Evolutionary conservation across 2,329 filamentous ascomycete species (phyloP).

Genomic region (Orbilia javanica): DNA sequence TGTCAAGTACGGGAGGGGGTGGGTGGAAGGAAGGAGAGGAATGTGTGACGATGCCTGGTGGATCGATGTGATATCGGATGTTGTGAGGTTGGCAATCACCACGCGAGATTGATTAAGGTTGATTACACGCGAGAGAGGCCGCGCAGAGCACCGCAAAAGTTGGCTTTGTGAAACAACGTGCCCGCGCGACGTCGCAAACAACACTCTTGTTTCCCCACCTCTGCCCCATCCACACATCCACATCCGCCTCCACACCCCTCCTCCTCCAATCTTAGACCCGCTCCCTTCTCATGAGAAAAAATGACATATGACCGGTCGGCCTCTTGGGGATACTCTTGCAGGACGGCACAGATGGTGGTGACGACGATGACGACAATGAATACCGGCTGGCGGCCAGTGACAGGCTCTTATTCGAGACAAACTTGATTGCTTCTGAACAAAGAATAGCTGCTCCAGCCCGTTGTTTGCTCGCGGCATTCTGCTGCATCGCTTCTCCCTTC

Average conservation of each 20-base stretch:
- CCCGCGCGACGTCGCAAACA: slow-evolving; percentile 26
- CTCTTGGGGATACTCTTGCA: not conserved
- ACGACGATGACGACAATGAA: slow-evolving; percentile 11
- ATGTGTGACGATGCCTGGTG: no score
- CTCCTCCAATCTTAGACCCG: no score
- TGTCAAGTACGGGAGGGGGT: not conserved
- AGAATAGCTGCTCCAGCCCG: not conserved
- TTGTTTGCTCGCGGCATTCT: slow-evolving; percentile 6
- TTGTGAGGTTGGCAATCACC: slow-evolving; percentile 7
- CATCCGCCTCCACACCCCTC: not conserved
- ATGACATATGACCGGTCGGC: not conserved
- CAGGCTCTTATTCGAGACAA: not conserved
- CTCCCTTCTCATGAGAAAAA: no score
- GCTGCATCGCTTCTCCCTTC: slow-evolving; percentile 10
- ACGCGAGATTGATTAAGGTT: slow-evolving; percentile 14
- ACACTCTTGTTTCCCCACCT: not conserved
- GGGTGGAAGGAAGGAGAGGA: no score
- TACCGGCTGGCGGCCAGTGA: not conserved
- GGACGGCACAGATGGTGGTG: slow-evolving; percentile 10
- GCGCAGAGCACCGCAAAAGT: not conserved
- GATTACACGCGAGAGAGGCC: slow-evolving; percentile 1
- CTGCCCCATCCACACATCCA: no score
- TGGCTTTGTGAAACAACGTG: slow-evolving; percentile 41
- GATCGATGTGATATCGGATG: not conserved
- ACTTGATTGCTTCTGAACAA: not conserved